Base-by-base conservation (phyloP, 768 basidiomycete genomes). In the Cystobasidium tubakii region DNA sequence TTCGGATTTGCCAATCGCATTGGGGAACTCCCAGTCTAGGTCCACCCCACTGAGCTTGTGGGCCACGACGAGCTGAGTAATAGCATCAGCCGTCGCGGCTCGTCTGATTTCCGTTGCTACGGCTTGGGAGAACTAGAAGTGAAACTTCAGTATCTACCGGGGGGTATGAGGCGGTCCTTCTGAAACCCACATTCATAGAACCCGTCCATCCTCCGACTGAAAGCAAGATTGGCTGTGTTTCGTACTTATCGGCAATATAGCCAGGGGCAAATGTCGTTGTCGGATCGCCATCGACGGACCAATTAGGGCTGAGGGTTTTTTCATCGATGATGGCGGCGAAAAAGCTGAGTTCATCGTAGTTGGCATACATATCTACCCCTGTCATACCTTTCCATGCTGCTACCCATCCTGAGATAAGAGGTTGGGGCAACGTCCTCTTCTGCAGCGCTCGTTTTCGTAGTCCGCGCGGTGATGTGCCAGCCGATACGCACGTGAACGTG, bases 11-110 rank as follows among this genome's bases (percentile, higher is more conserved):
- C 13, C 15, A 3, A 29, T 21, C 3, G 29, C 57, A 60, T 29
- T 29, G 4, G 57, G 57, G 57, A 60, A 60, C 33, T 60, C 57
- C 57, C 57, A 60, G 27, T 60, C 57, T 60, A 60, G 25, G 33
- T 60, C 57, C 7, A 60, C 57, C 1, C 57, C 57, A 29, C 29
- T 34, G 13, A 60, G 21, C 13, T 21, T 21, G 6, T 60, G 4
- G 4, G 4, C 27, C 12, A 34, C 57, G 4, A 60, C 57, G 21
- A 54, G 53, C 27, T 60, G 9, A 2, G 57, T 34, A 27, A 60
- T 21, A 21, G 57, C 17, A 2, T 27, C 21, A 6, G 57, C 57
- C 13, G 6, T 6, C 17, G 10, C 29, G 10, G 6, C 23, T 34
- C 57, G 17, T 21, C 6, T 60, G 12, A 15, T 25, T 60, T 60